phyloP scores from a whole-genome alignment of 257 asterid genomes.

The Scutellaria galericulata region DNA sequence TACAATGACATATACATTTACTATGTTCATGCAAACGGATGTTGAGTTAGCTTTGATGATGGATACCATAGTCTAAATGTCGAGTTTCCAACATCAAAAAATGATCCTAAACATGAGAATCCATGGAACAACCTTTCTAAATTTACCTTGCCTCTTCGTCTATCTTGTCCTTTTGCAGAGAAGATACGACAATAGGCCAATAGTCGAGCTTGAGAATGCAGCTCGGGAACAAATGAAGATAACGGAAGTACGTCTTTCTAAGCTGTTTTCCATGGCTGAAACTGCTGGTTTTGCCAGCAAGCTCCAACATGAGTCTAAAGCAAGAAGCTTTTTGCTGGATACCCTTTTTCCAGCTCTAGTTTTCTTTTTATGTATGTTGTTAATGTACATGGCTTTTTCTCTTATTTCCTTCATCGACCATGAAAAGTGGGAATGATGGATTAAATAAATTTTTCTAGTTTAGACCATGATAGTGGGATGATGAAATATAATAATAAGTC shows the following conservation, averaged over 20 bases:
- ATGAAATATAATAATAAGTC: too few relatives aligned
- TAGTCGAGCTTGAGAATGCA: slow-evolving; percentile 84
- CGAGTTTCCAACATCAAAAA: too few relatives aligned
- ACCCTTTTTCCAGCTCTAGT: slow-evolving; percentile 43
- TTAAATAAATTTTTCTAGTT: too few relatives aligned
- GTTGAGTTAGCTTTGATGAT: too few relatives aligned
- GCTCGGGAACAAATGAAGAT: slow-evolving; percentile 96
- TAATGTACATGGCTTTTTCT: slow-evolving; percentile 39
- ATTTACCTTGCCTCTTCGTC: not conserved
- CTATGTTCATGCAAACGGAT: too few relatives aligned
- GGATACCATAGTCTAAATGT: too few relatives aligned
- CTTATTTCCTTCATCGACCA: slow-evolving; percentile 23
- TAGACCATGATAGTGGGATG: too few relatives aligned
- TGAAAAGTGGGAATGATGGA: not conserved
- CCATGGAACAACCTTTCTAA: not conserved
- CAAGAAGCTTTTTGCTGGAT: slow-evolving; percentile 70
- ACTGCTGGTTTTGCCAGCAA: slow-evolving; percentile 31
- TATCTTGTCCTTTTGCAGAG: slow-evolving; percentile 43
- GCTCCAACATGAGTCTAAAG: slow-evolving; percentile 52
- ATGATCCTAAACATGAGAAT: too few relatives aligned
- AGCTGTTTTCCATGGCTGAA: slow-evolving; percentile 60
- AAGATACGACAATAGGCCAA: slow-evolving; percentile 75
- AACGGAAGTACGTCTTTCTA: slow-evolving; percentile 79
- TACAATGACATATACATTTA: not conserved
- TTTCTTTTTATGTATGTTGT: slow-evolving; percentile 41